These are phyloP conservation scores for Phenoliferia sp. DNA, from an alignment of 1,284 basidiomycete genomes.

Conservation along the genomic window DNA sequence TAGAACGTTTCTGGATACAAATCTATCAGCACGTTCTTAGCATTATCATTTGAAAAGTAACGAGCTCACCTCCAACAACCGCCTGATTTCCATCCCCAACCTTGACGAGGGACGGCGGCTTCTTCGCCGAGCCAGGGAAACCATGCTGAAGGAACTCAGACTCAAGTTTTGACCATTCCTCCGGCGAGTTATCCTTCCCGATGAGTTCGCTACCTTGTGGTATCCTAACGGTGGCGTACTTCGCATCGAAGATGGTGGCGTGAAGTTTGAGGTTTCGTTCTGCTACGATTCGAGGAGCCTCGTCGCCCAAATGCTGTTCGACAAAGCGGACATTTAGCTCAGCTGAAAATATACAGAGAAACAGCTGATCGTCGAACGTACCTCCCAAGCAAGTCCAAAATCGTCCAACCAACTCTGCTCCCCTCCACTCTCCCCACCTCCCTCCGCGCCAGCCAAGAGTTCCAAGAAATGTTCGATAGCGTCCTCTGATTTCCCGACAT, in stretches of 20 bases:
- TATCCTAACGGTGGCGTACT: slow-evolving; percentile 9
- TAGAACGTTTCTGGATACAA: slow-evolving; percentile 40
- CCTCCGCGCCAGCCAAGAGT: slow-evolving; percentile 34
- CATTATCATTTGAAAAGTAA: not conserved
- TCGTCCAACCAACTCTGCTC: slow-evolving; percentile 48
- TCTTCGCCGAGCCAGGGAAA: slow-evolving; percentile 9
- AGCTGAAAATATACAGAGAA: not conserved
- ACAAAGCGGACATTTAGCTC: not conserved
- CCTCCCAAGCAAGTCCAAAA: slow-evolving; percentile 47
- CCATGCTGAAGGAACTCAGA: slow-evolving; percentile 15
- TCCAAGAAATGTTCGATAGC: slow-evolving; percentile 48
- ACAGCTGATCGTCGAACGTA: not conserved
- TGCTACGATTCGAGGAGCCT: slow-evolving; percentile 5
- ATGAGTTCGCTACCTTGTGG: not conserved
- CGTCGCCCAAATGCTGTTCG: not conserved
- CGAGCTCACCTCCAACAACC: slow-evolving; percentile 38
- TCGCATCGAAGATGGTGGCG: slow-evolving; percentile 24
- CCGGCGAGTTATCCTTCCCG: not conserved
- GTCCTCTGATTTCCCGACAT: slow-evolving; percentile 46
- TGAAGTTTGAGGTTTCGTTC: slow-evolving; percentile 11
- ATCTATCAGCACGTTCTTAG: not conserved
- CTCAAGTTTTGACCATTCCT: slow-evolving; percentile 19
- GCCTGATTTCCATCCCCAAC: slow-evolving; percentile 34
- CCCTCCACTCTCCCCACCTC: slow-evolving; percentile 12
- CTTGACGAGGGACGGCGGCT: slow-evolving; percentile 35